Conservation (phyloP, 1,284 basidiomycete genomes). For the Xerocomus subilludens region DNA sequence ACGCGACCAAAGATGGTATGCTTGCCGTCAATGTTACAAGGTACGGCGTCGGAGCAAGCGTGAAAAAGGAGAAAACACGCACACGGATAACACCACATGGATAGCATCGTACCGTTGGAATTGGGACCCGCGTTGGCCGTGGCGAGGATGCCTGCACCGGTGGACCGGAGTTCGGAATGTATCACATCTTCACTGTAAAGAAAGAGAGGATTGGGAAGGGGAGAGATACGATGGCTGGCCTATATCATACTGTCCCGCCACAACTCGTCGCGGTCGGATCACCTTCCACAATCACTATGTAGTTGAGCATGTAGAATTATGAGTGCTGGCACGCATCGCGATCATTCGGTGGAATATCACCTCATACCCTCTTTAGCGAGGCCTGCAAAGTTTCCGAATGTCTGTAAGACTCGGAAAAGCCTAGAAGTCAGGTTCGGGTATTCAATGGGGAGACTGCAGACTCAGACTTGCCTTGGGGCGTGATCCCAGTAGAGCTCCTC, state of each 20-base stretch:
- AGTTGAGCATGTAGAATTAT: not conserved
- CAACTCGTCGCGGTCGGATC: slow-evolving; percentile 96
- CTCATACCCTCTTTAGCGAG: slow-evolving; percentile 85
- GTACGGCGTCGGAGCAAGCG: slow-evolving; percentile 89
- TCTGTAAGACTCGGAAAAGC: slow-evolving; percentile 60
- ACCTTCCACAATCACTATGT: slow-evolving; percentile 89
- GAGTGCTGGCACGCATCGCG: slow-evolving; percentile 62
- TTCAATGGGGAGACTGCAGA: not conserved
- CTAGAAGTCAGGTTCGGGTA: not conserved
- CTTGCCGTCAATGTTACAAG: slow-evolving; percentile 93
- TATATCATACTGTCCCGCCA: slow-evolving; percentile 95
- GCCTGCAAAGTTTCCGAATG: slow-evolving; percentile 94
- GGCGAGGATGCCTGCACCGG: slow-evolving; percentile 94
- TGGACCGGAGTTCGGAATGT: slow-evolving; percentile 88
- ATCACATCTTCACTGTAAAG: slow-evolving; percentile 81
- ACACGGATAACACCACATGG: not conserved
- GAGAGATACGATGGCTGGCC: slow-evolving; percentile 82
- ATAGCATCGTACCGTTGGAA: slow-evolving; percentile 75
- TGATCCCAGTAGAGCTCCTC: slow-evolving; percentile 91
- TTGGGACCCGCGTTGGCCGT: slow-evolving; percentile 98
- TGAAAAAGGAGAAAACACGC: slow-evolving; percentile 94
- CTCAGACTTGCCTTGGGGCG: slow-evolving; percentile 74
- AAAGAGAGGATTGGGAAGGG: too few species aligned
- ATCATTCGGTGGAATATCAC: slow-evolving; percentile 91
- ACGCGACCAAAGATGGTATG: slow-evolving; percentile 95